Evolutionary conservation across 805 yeast species (phyloP).

Genomic region (Pichia membranifaciens): DNA sequence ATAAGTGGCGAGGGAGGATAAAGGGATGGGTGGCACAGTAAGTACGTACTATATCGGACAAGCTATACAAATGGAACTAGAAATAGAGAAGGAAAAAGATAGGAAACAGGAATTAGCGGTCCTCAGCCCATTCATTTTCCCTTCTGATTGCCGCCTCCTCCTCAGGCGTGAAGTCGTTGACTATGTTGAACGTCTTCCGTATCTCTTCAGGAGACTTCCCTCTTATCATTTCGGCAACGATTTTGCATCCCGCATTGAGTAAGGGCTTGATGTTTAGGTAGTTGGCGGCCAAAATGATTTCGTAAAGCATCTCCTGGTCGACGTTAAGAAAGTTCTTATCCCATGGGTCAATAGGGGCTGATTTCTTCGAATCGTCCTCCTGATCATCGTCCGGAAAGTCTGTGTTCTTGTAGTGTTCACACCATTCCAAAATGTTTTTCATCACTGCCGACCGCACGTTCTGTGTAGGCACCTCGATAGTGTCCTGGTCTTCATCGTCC

Average conservation of each 20-base stretch:
- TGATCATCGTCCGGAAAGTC: conserved; percentile 69
- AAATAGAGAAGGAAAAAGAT: too few relatives aligned
- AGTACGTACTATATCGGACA: too few relatives aligned
- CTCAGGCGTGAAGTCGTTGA: conserved; percentile 78
- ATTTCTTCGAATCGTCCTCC: conserved; percentile 77
- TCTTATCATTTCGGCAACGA: conserved; percentile 78
- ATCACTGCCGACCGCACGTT: conserved; percentile 83
- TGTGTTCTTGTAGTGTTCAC: conserved; percentile 86
- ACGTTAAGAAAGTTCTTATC: conserved; percentile 90
- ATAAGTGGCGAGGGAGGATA: too few relatives aligned
- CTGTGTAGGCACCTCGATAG: conserved; percentile 78
- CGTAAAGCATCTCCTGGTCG: conserved; percentile 85
- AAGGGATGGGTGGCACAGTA: too few relatives aligned
- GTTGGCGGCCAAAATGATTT: conserved; percentile 75
- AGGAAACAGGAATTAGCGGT: conserved; percentile 41
- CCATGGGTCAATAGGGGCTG: conserved; percentile 95
- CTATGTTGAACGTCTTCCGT: conserved; percentile 72
- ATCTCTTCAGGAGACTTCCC: conserved; percentile 77
- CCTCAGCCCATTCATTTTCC: conserved; percentile 90
- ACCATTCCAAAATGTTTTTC: conserved; percentile 92
- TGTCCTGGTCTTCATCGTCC: conserved; percentile 34
- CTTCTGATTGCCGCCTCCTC: conserved; percentile 84
- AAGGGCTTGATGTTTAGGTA: conserved; percentile 70
- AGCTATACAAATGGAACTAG: too few relatives aligned
- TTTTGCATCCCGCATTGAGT: conserved; percentile 73